Evolutionary conservation across 169 alveolate genomes (phyloP), one percentile per base, ranked within the genome.

Genomic region (Plasmodium ovale): DNA sequence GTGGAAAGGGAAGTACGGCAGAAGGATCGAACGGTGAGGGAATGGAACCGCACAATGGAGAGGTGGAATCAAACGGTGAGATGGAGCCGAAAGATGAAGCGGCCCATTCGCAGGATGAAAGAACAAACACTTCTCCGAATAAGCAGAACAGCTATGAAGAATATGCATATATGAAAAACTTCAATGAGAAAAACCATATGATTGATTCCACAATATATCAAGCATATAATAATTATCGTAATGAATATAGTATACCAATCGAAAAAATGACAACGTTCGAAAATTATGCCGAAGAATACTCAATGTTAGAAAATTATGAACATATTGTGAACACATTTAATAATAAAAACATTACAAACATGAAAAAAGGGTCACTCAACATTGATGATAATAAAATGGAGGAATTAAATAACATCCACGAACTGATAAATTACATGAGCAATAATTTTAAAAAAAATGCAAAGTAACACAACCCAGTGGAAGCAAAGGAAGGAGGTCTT

Each of bases 221-320:
- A 23, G 65, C 54, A 3, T 54, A 51, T 39, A 25, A 64, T 44
- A 56, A 56, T 49, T 64, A 29, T 68, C 21, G 65, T 31, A 79
- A 79, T 42, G 89, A 79, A 39, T 47, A 47, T 79, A 33, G 16
- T 53, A 64, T 79, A 64, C 89, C 39, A 23, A 65, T 79, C 12
- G 89, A 79, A 12, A 49, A 49, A 51, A 64, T 79, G 89, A 54
- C 62, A 12, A 79, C 82, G 2, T 64, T 79, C 65, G 71, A 79
- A 56, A 51, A 79, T 58, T 51, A 64, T 69, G 89, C 77, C 23
- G 71, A 79, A 68, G 73, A 79, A 27, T 6, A 31, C 23, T 27
- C 19, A n/a, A 51, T 19, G 6, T 31, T 79, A 44, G 70, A 64
- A 39, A 64, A 44, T 79, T 64, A 47, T 47, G 89, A 79, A 39